Percentiles rank a stretch among this genome's conserved stretches.
Conservation (phyloP, 345 rosid genomes). For the Theobroma cacao region DNA sequence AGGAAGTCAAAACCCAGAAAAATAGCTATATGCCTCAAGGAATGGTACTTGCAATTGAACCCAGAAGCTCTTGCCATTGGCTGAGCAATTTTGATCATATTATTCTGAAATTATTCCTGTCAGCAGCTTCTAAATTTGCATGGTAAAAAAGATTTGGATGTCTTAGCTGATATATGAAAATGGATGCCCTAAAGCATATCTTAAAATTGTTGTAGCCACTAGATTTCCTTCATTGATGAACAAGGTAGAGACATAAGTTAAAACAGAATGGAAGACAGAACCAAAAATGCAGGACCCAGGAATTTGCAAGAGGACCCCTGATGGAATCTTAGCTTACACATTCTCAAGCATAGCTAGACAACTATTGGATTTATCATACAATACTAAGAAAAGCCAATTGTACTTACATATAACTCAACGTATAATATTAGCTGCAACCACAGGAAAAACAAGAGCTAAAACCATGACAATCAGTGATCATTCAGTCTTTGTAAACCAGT, state of each 20-base stretch:
- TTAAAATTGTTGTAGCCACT: not conserved
- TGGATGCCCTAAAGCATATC: not conserved
- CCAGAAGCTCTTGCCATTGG: not conserved
- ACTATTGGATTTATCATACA: not conserved
- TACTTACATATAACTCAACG: conserved; percentile 83
- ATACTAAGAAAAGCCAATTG: conserved; percentile 30
- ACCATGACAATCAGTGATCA: conserved; percentile 1
- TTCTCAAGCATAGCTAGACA: not conserved
- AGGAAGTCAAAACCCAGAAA: not conserved
- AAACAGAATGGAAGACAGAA: not conserved
- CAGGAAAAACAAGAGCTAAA: not conserved
- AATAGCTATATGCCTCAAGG: not conserved
- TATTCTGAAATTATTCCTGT: not conserved
- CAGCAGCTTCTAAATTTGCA: not conserved
- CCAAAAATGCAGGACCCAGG: not conserved
- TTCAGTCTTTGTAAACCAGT: not conserved
- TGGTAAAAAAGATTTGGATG: not conserved
- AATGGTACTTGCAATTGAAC: not conserved
- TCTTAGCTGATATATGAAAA: not conserved
- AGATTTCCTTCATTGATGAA: not conserved
- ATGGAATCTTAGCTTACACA: not conserved
- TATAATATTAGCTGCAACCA: conserved; percentile 68
- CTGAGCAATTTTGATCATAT: not conserved
- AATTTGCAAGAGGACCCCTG: not conserved
- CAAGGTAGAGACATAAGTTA: not conserved